Conservation (phyloP, 2,329 filamentous ascomycete genomes). For the Westerdykella sp. region DNA sequence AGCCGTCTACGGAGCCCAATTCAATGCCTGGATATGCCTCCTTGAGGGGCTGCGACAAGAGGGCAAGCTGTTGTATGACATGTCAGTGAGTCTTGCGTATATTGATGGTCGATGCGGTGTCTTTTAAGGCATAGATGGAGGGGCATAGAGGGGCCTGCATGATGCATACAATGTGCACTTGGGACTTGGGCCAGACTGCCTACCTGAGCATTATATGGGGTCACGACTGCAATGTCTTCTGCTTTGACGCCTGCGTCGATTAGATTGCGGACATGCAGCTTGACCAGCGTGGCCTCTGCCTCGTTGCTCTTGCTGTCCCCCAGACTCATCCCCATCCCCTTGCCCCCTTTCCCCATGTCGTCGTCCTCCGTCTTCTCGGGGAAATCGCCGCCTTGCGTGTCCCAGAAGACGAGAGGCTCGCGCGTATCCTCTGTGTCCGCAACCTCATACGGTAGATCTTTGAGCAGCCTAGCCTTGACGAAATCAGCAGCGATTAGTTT, state of each 20-base stretch:
- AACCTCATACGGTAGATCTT: conserved; percentile 70
- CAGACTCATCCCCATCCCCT: conserved; percentile 46
- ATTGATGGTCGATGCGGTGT: neutral
- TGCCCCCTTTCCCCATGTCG: conserved; percentile 46
- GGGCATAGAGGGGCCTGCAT: neutral
- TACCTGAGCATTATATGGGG: conserved; percentile 92
- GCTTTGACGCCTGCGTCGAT: conserved; percentile 73
- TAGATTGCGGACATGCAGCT: conserved; percentile 67
- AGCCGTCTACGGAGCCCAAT: conserved; percentile 93
- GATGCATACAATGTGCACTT: conserved; percentile 1
- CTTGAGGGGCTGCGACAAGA: conserved; percentile 70
- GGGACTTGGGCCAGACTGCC: conserved; percentile 13
- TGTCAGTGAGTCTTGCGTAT: conserved; percentile 7
- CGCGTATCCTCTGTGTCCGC: conserved; percentile 76
- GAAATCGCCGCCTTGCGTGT: conserved; percentile 92
- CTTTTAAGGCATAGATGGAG: conserved; percentile 2
- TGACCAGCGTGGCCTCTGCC: conserved; percentile 78
- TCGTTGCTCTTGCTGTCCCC: conserved; percentile 86
- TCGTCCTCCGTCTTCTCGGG: conserved; percentile 75
- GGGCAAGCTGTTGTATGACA: conserved; percentile 53
- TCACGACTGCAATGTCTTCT: conserved; percentile 86
- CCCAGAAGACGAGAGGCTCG: conserved; percentile 86
- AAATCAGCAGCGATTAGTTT: conserved; percentile 73
- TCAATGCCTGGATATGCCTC: conserved; percentile 79
- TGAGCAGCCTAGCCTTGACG: conserved; percentile 70